These are phyloP conservation scores for Phytopythium kandeliae DNA, from an alignment of 352 stramenopile species.

Conservation along the genomic window DNA sequence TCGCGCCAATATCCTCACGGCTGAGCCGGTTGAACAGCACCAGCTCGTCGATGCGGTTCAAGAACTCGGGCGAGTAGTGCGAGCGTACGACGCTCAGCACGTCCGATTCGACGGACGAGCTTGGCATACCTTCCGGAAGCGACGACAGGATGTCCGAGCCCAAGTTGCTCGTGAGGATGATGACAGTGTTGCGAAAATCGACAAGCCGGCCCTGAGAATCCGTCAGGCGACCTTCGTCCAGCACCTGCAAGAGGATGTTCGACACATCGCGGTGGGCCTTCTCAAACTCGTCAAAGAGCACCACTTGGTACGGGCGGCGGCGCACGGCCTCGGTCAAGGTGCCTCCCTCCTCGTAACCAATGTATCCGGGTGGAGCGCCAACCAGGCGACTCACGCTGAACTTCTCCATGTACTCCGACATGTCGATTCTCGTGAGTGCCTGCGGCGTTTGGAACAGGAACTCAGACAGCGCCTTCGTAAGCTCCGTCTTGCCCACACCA, in stretches of 20 bases:
- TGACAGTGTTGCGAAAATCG: conserved; percentile 97
- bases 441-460: conserved; percentile 96
- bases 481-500: conserved; percentile 95
- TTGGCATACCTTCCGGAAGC: conserved; percentile 48
- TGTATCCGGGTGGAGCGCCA: conserved; percentile 90
- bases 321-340: conserved; percentile 95
- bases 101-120: conserved; percentile 56
- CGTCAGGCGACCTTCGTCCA: conserved; percentile 89
- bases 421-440: conserved; percentile 94
- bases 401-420: conserved; percentile 98
- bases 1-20: conserved; percentile 88
- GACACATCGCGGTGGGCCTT: conserved; percentile 97
- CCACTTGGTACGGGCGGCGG: conserved; percentile 91
- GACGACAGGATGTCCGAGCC: conserved; percentile 86
- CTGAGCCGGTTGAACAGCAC: conserved; percentile 96
- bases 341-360: conserved; percentile 93
- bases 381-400: conserved; percentile 91
- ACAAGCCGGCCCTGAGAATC: conserved; percentile 93
- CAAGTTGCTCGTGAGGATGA: conserved; percentile 98
- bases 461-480: conserved; percentile 92
- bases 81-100: conserved; percentile 89
- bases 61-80: conserved; percentile 97
- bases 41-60: conserved; percentile 98
- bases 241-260: conserved; percentile 94
- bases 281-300: conserved; percentile 98